Evolutionary conservation across 1,139 yeast genomes (phyloP), one percentile per base, ranked within the genome.

Genomic region (Debaryomyces fabryi): DNA sequence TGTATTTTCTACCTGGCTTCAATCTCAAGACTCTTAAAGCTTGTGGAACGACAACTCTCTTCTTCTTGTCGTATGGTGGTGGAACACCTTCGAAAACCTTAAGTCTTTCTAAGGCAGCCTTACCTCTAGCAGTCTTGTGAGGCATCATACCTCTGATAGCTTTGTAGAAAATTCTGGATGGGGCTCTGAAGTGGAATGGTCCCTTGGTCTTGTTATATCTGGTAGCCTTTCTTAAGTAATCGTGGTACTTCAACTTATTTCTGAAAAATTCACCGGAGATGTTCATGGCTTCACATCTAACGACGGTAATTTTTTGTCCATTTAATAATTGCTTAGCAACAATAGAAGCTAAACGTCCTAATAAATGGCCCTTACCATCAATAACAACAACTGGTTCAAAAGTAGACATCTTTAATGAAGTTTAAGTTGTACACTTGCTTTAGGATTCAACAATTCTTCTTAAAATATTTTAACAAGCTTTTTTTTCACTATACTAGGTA

Each of bases 181-280:
- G 99, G 59, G 99, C 99, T 83, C 98, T 93, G 96, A 93, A 93
- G 79, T 93, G 99, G 98, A 93, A 95, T 74, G 98, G 98, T 83
- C 99, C 99, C 78, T 91, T 89, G 70, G 85, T 86, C 83, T 91
- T 91, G 96, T 93, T 93, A 93, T 79, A 93, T 83, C 96, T 89
- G 75, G 99, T 90, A 68, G 96, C 88, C 86, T 93, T 93, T 87
- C 99, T 92, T 79, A 93, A 88, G 92, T 92, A 93, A 78, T 96
- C 99, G 80, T 92, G 97, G 93, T 90, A 93, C 89, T 93, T 93
- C 79, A 92, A 87, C 84, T 93, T 93, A 87, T 93, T 91, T 85
- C 99, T 92, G 97, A 93, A 93, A 78, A 93, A 91, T 82, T 93
- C 98, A 77, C 99, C 99, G 71, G 97, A 90, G 78, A 93, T 91